phyloP scores from a whole-genome alignment of 1,139 yeast species.

The Kluyveromyces marxianus region DNA sequence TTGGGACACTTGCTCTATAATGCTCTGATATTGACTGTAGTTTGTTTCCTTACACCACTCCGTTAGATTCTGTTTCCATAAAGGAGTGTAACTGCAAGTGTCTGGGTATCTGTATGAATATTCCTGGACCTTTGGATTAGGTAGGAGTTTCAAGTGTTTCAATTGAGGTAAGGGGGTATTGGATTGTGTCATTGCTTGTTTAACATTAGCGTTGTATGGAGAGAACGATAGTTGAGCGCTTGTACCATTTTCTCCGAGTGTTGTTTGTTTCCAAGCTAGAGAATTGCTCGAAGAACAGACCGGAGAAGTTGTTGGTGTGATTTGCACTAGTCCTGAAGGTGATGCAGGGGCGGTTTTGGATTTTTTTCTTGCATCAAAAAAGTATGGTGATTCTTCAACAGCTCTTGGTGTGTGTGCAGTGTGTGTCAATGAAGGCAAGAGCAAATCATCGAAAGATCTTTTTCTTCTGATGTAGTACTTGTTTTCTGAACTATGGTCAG shows the following conservation, averaged over 20 bases:
- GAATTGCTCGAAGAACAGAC: background rate
- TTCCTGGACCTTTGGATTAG: slow-evolving; percentile 26
- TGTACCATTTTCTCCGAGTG: background rate
- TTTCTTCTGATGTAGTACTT: slow-evolving; percentile 13
- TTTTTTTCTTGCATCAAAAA: slow-evolving; percentile 11
- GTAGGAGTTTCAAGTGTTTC: slow-evolving; percentile 26
- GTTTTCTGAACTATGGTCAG: slow-evolving; percentile 6
- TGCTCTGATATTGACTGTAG: slow-evolving; percentile 25
- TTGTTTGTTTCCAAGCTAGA: background rate
- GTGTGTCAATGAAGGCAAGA: slow-evolving; percentile 12
- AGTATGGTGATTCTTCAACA: slow-evolving; percentile 8
- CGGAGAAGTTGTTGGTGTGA: slow-evolving; percentile 19
- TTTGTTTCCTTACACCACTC: slow-evolving; percentile 29
- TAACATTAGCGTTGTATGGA: background rate
- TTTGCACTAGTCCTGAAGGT: slow-evolving; percentile 13
- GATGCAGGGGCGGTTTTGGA: slow-evolving; percentile 29
- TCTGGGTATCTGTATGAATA: slow-evolving; percentile 28
- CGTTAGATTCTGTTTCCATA: slow-evolving; percentile 27
- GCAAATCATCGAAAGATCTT: slow-evolving; percentile 17
- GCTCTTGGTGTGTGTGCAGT: slow-evolving; percentile 4
- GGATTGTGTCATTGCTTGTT: slow-evolving; percentile 3
- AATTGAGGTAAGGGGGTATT: slow-evolving; percentile 23
- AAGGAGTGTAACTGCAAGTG: slow-evolving; percentile 26
- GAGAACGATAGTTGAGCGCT: background rate
- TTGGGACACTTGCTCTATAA: slow-evolving; percentile 19